Evolutionary conservation across 257 asterid genomes (phyloP), one percentile per base, ranked within the genome.

Genomic region (Anisodus acutangulus): DNA sequence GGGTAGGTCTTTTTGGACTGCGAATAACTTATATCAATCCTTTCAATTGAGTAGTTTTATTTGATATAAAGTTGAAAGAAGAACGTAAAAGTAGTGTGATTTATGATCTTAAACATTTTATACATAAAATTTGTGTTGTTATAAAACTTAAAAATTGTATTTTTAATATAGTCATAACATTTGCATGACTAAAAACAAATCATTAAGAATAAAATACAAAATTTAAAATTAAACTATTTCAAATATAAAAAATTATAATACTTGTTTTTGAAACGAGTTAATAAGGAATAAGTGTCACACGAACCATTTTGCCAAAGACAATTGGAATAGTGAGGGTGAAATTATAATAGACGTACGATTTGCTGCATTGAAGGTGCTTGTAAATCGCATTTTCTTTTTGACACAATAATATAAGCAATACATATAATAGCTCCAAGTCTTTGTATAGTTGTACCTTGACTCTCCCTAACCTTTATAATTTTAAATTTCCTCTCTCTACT

Each of bases 341-440:
- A 39, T 68, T 39, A 35, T 39, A 68, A 13, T 13, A 37, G 15
- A 53, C 10, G 17, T 10, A 11, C 5, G 0, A 69, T 22, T 37
- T 69, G 3, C 3, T 69, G 13, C 54, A 16, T 69, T 39, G 78
- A 3, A 68, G 51, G 51, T 68, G 26, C 26, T 22, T 22, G 26
- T 22, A 22, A 22, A 22, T 22, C 26, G 26, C 26, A 22, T 22
- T 22, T 22, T 22, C 26, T 22, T 22, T 22, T 22, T 22, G 26
- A 22, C 26, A 22, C 26, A 31, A 51, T 51, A 51, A 51, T 51
- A 51, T 12, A 51, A 51, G 64, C 45, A 37, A 35, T 8, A 22
- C 12, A 6, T 35, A 13, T 67, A 67, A 72, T 19, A 47, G 19
- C 80, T 10, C 80, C 80, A 74, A 74, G 13, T 74, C 43, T 72